Conservation (phyloP, 768 basidiomycete species). For the Phylloporus arenicola region DNA sequence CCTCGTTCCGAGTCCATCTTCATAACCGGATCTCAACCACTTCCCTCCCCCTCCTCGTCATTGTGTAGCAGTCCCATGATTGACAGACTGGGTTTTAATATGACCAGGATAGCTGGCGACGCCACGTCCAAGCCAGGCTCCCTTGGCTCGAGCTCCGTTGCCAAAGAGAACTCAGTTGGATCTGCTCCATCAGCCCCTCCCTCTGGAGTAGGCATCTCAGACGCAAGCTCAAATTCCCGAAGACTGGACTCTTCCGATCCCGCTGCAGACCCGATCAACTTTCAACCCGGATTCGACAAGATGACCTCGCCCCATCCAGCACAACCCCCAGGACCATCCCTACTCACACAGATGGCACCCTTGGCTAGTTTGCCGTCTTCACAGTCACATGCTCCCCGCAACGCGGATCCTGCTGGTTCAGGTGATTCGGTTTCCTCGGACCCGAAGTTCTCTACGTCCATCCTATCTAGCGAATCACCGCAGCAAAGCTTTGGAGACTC, state of each 20-base stretch:
- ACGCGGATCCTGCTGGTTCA: constrained; percentile 18
- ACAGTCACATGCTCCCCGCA: constrained; percentile 25
- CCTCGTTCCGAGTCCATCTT: constrained; percentile 76
- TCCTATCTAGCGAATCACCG: constrained; percentile 25
- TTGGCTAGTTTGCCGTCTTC: constrained; percentile 17
- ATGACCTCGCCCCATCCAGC: constrained; percentile 33
- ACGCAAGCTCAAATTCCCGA: constrained; percentile 13
- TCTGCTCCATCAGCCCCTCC: constrained; percentile 14
- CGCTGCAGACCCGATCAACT: constrained; percentile 47
- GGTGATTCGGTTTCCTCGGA: constrained; percentile 14
- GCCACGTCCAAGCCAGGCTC: constrained; percentile 33
- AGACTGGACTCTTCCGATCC: constrained; percentile 37
- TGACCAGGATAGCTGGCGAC: constrained; percentile 78
- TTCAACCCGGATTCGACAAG: constrained; percentile 36
- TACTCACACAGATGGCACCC: constrained; percentile 69
- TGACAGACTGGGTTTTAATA: constrained; percentile 87
- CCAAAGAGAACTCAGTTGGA: constrained; percentile 21
- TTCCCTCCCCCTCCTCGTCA: constrained; percentile 80
- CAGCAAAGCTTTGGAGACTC: constrained; percentile 24
- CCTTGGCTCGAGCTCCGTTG: constrained; percentile 19
- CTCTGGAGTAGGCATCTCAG: constrained; percentile 6
- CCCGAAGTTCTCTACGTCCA: constrained; percentile 25
- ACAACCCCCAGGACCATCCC: constrained; percentile 54
- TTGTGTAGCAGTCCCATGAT: constrained; percentile 66
- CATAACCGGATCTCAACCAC: constrained; percentile 90